Conservation (phyloP, 306 rosid species). For the Amphicarpaea edgeworthii region DNA sequence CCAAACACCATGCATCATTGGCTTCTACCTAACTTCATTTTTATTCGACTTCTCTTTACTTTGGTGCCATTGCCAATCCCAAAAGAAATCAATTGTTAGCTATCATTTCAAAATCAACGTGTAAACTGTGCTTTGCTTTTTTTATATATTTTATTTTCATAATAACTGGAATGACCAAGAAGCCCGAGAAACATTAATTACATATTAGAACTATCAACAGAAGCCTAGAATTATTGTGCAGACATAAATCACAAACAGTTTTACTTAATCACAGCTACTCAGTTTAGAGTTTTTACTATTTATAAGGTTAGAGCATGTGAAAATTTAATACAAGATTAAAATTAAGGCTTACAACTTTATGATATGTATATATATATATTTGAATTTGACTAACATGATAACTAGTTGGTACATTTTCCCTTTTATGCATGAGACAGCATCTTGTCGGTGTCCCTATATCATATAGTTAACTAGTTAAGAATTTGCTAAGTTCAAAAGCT, state of each 20-base stretch:
- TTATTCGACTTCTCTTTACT: constrained; percentile 34
- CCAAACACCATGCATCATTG: constrained; percentile 48
- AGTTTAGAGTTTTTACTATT: not conserved
- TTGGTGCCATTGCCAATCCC: constrained; percentile 38
- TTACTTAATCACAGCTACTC: not conserved
- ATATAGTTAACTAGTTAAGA: constrained; percentile 17
- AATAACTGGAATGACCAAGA: not conserved
- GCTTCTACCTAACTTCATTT: constrained; percentile 50
- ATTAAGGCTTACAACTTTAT: not conserved
- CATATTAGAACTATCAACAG: not conserved
- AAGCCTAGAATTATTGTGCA: not conserved
- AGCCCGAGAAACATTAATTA: not conserved
- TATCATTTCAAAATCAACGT: constrained; percentile 39
- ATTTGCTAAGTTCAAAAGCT: constrained; percentile 42
- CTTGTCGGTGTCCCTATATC: constrained; percentile 50
- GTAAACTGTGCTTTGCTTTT: constrained; percentile 33
- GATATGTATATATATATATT: not conserved
- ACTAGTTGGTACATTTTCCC: constrained; percentile 29
- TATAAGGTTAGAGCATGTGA: not conserved
- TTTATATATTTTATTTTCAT: not conserved
- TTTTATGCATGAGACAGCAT: constrained; percentile 43
- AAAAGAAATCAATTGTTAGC: constrained; percentile 37
- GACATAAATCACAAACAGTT: not conserved
- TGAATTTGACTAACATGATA: constrained; percentile 21
- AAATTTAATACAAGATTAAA: not conserved